Evolutionary conservation across 345 rosid genomes (phyloP).

Genomic region (Hevea brasiliensis): DNA sequence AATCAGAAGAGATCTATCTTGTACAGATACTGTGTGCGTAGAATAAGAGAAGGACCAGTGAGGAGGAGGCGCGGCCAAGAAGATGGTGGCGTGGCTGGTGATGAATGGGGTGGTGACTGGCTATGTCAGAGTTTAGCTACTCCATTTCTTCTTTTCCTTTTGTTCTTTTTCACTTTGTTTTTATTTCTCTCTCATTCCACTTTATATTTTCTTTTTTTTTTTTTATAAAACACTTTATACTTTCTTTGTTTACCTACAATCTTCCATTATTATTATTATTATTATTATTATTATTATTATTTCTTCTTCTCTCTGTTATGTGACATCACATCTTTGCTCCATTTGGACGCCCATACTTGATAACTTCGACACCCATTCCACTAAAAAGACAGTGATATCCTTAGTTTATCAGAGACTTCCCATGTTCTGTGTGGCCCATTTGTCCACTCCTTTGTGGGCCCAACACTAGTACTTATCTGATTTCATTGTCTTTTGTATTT

Average conservation of each 20-base stretch:
- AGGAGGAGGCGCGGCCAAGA: constrained; percentile 25
- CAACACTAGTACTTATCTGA: too few relatives aligned
- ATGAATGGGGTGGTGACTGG: constrained; percentile 15
- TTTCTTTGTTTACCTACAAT: background rate
- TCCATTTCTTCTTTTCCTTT: background rate
- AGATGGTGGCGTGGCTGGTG: constrained; percentile 19
- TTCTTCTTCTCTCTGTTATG: constrained; percentile 5
- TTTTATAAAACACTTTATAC: too few relatives aligned
- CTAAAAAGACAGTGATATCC: background rate
- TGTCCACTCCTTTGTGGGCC: too few relatives aligned
- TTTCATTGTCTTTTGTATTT: too few relatives aligned
- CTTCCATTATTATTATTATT: constrained; percentile 7
- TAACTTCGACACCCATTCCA: background rate
- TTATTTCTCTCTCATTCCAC: constrained; percentile 19
- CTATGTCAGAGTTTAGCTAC: constrained; percentile 15
- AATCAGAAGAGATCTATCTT: too few relatives aligned
- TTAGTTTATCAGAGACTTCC: background rate
- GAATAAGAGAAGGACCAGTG: background rate
- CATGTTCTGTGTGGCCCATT: too few relatives aligned
- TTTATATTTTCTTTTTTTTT: too few relatives aligned
- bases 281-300: background rate
- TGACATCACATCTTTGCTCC: background rate
- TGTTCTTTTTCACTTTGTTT: background rate
- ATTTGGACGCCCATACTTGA: background rate
- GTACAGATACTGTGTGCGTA: too few relatives aligned